These are phyloP conservation scores for Chaetomiaceae sp. DNA, from an alignment of 2,329 filamentous ascomycete genomes.

Conservation along the genomic window DNA sequence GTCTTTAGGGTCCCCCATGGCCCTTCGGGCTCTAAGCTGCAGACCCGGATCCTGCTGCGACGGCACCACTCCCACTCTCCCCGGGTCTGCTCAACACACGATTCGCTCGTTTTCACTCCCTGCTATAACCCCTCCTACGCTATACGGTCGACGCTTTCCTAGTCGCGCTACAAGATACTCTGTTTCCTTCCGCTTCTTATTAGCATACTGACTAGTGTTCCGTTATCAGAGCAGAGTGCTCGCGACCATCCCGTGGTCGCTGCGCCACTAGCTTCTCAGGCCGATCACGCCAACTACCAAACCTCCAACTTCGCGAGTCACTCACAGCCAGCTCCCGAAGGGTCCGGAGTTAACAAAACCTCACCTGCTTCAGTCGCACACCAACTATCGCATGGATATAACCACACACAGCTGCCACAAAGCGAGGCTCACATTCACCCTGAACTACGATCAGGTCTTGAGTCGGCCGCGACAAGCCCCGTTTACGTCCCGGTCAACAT, in stretches of 20 bases:
- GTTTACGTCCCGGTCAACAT: slow-evolving; percentile 31
- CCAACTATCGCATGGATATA: slow-evolving; percentile 42
- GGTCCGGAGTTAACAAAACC: slow-evolving; percentile 4
- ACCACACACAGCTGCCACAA: slow-evolving; percentile 33
- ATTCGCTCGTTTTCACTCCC: slow-evolving; percentile 7
- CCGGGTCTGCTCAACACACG: neutral
- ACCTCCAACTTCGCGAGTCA: slow-evolving; percentile 15
- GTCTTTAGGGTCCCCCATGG: neutral
- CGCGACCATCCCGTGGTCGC: slow-evolving; percentile 11
- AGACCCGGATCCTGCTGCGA: slow-evolving; percentile 1
- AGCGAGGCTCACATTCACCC: slow-evolving; percentile 47
- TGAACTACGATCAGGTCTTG: slow-evolving; percentile 38
- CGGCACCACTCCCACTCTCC: neutral
- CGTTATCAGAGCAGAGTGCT: slow-evolving; percentile 18
- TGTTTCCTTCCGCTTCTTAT: neutral
- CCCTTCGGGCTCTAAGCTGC: slow-evolving; percentile 6
- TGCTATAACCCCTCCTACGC: neutral
- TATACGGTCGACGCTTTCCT: neutral
- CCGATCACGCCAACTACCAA: slow-evolving; percentile 14
- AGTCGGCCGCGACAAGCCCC: slow-evolving; percentile 15
- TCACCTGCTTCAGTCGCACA: slow-evolving; percentile 22
- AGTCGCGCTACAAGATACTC: too few species aligned
- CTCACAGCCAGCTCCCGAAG: slow-evolving; percentile 11
- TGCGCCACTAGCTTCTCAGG: slow-evolving; percentile 9
- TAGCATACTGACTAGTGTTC: slow-evolving; percentile 17